Evolutionary conservation across 1,284 basidiomycete species (phyloP).

Genomic region (Moesziomyces sp.): DNA sequence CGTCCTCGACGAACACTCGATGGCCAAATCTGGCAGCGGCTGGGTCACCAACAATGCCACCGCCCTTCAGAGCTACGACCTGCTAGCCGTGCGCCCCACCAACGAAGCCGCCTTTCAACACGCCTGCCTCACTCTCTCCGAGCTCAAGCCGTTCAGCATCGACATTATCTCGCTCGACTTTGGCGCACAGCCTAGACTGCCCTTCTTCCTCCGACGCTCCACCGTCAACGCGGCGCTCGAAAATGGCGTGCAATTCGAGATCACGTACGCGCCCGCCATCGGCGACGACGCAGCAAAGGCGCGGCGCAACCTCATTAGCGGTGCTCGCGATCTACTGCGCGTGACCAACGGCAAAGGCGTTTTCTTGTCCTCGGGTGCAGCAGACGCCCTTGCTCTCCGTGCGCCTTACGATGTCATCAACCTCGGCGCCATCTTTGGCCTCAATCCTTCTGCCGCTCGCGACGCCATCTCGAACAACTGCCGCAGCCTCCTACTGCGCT

Average conservation of each 20-base stretch:
- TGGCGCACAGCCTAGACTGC: conserved; percentile 77
- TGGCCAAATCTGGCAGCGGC: conserved; percentile 57
- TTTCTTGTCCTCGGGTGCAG: conserved; percentile 57
- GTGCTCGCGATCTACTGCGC: conserved; percentile 59
- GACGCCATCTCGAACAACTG: conserved; percentile 58
- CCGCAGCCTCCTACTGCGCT: conserved; percentile 47
- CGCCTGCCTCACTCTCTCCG: conserved; percentile 82
- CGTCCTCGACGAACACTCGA: conserved; percentile 59
- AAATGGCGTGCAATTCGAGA: conserved; percentile 85
- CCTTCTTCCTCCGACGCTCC: conserved; percentile 83
- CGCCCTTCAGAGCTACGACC: conserved; percentile 74
- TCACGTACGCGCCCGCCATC: conserved; percentile 72
- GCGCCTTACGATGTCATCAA: conserved; percentile 65
- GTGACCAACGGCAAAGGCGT: conserved; percentile 65
- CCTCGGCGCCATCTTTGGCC: conserved; percentile 58
- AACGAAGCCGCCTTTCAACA: conserved; percentile 78
- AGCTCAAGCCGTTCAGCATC: conserved; percentile 79
- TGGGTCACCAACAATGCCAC: conserved; percentile 53
- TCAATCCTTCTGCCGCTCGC: conserved; percentile 50
- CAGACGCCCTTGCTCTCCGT: conserved; percentile 51
- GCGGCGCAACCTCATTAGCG: conserved; percentile 60
- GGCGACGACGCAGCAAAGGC: conserved; percentile 27
- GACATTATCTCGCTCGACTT: conserved; percentile 85
- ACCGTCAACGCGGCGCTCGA: conserved; percentile 81
- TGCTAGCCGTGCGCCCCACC: conserved; percentile 79